Evolutionary conservation across 2,329 filamentous ascomycete genomes (phyloP).

Genomic region (Botrytis byssoidea): DNA sequence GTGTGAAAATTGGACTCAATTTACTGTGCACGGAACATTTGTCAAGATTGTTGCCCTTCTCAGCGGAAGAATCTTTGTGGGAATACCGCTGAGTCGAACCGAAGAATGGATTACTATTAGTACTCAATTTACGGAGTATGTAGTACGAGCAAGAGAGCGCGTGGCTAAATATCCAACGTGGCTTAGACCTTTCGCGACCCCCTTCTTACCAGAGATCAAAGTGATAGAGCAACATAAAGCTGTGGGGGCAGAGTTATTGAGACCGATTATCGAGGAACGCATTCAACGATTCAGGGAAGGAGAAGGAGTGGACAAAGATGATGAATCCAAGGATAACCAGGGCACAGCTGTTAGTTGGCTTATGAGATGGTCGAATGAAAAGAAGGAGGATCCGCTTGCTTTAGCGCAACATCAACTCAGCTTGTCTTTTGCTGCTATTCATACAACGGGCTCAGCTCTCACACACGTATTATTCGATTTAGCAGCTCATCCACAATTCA

Average conservation of each 20-base stretch:
- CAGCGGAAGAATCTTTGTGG: constrained; percentile 19
- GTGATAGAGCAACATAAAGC: neutral
- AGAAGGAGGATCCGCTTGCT: neutral
- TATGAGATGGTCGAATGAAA: constrained; percentile 15
- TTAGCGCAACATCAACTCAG: neutral
- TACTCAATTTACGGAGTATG: neutral
- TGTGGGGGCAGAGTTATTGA: neutral
- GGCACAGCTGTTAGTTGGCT: constrained; percentile 9
- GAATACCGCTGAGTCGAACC: neutral
- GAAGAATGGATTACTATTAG: constrained; percentile 6
- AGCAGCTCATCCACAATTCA: constrained; percentile 48
- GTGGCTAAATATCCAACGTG: neutral
- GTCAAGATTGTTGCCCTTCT: neutral
- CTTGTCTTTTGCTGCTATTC: constrained; percentile 46
- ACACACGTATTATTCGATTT: constrained; percentile 55
- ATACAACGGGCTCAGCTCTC: constrained; percentile 48
- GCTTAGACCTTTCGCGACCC: neutral
- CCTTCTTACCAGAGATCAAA: constrained; percentile 8
- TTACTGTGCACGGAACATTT: neutral
- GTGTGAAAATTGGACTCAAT: constrained; percentile 30
- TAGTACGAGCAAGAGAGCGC: neutral
- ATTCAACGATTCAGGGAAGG: neutral
- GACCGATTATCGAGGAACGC: constrained; percentile 3
- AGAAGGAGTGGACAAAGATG: neutral
- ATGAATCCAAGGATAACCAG: neutral